Conservation (phyloP, 257 asterid genomes). For the Solanum sitiens region DNA sequence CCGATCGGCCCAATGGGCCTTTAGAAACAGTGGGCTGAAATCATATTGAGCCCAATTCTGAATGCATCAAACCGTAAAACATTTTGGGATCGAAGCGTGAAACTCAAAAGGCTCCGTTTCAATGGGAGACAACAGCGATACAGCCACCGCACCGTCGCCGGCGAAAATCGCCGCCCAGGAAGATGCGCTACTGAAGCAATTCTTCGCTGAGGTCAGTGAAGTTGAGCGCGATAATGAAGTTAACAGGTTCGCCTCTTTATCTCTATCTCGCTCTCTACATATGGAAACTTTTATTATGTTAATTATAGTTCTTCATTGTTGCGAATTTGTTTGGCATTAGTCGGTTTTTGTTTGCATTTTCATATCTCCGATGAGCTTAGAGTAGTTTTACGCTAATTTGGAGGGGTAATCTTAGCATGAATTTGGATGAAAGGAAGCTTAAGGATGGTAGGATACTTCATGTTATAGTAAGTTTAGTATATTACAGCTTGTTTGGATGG, state of each 20-base stretch:
- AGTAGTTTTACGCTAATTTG: not conserved
- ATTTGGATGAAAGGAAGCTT: not conserved
- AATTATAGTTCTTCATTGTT: not conserved
- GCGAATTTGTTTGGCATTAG: not conserved
- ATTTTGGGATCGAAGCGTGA: not conserved
- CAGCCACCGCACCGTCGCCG: conserved; percentile 12
- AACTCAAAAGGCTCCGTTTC: not conserved
- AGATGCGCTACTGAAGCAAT: conserved; percentile 69
- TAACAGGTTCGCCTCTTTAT: conserved; percentile 18
- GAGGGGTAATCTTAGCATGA: not conserved
- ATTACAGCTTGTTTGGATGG: not conserved
- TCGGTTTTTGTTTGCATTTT: not conserved
- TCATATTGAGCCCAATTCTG: not conserved
- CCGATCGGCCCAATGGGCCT: not conserved
- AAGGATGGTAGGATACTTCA: not conserved
- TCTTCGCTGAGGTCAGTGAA: conserved; percentile 92
- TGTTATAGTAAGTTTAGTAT: not conserved
- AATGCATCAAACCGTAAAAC: not conserved
- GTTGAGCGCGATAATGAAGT: conserved; percentile 98
- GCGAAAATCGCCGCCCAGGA: conserved; percentile 30
- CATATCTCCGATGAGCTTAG: not conserved
- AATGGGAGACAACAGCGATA: conserved; percentile 65
- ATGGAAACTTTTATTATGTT: not conserved
- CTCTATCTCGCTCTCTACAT: not conserved
- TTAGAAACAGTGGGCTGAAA: not conserved